phyloP scores from a whole-genome alignment of 371 early-diverging fungal genomes.

The Mucor saturninus region DNA sequence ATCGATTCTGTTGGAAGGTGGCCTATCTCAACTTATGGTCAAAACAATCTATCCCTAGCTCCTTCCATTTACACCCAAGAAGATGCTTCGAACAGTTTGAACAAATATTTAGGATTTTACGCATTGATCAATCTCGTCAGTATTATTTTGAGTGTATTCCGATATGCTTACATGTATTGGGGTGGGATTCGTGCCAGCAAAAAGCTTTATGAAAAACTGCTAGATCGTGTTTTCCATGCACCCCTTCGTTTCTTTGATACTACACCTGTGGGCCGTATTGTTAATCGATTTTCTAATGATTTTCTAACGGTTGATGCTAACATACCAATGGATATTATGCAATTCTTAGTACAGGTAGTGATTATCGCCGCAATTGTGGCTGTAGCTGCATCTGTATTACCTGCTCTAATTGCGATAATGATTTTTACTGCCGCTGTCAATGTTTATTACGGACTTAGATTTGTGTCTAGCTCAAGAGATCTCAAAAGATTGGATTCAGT shows the following conservation, averaged over 20 bases:
- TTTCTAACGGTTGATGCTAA: constrained; percentile 49
- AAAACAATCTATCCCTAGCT: background rate
- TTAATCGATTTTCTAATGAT: constrained; percentile 71
- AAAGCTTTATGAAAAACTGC: constrained; percentile 12
- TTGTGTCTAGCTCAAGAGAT: constrained; percentile 69
- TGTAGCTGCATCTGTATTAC: constrained; percentile 56
- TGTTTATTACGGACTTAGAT: constrained; percentile 52
- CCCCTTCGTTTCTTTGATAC: constrained; percentile 48
- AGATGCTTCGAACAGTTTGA: background rate
- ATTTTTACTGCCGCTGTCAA: constrained; percentile 50
- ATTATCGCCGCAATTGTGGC: constrained; percentile 60
- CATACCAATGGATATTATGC: constrained; percentile 44
- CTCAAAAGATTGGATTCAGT: constrained; percentile 77
- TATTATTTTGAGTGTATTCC: constrained; percentile 32
- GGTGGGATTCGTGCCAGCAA: constrained; percentile 41
- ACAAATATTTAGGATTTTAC: constrained; percentile 45
- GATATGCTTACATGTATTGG: constrained; percentile 41
- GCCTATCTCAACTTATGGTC: background rate
- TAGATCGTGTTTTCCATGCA: constrained; percentile 29
- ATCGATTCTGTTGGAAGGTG: constrained; percentile 6
- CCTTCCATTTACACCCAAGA: background rate
- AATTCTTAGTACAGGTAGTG: constrained; percentile 61
- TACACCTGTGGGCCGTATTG: constrained; percentile 69
- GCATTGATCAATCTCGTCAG: constrained; percentile 41
- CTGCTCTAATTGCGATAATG: constrained; percentile 48